Base-by-base conservation (phyloP, 2,329 filamentous ascomycete species). In the Ilyonectria sp. region DNA sequence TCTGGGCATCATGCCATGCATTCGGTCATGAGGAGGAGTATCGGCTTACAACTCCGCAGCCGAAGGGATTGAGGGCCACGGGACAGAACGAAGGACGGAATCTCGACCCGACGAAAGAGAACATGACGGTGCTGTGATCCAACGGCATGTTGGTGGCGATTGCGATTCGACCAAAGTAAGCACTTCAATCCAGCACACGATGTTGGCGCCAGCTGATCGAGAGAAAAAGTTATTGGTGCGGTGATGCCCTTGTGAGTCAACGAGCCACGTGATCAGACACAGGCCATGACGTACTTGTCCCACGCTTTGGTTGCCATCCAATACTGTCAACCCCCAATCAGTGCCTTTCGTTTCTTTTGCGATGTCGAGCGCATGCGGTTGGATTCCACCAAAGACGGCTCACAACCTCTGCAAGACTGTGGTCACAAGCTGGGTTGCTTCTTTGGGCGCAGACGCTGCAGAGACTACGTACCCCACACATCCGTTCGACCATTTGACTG, bases 401-500 rank as follows among this genome's bases (percentile, higher is more conserved):
- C 26, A 33, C 49, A 52, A 15, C 49, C 49, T 33, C 49, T 50
- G 29, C 26, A 52, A 52, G 50, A 11, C 44, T 46, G 44, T 35
- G 50, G 50, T 53, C 50, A 53, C 50, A 53, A 53, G 50, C 31
- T 15, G n/a, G 50, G 50, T 53, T 53, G 10, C 50, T 53, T 21
- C 50, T 35, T 53, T 53, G 31, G 46, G 52, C 58, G 40, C 40
- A 8, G 40, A 43, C n/a, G 40, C 17, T 2, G 63, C 58, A 54
- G 63, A 47, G 49, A 43, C 58, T 37, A 61, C 21, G 21, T 21
- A 21, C 60, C 52, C 63, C 63, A 66, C 63, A 57, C 62, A 61
- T 66, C 63, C 63, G 63, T 50, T 66, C 53, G 63, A 54, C 63
- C 63, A 52, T 66, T 55, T 66, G 56, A 46, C 58, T 60, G 63